These are phyloP conservation scores for Aspergillus felis DNA, from an alignment of 2,329 filamentous ascomycete species.

Conservation along the genomic window DNA sequence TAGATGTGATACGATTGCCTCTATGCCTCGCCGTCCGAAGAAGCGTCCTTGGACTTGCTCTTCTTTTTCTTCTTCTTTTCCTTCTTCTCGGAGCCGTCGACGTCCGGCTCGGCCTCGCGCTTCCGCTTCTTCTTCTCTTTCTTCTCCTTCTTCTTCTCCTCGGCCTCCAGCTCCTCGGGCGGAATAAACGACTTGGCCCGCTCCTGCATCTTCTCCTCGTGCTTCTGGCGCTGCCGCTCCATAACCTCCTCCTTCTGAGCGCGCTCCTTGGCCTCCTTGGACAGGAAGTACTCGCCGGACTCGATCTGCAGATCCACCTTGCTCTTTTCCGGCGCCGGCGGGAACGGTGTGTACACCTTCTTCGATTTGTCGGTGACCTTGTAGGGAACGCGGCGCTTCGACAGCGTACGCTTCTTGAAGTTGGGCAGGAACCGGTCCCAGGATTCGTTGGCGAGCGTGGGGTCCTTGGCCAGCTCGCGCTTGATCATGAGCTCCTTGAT, in stretches of 20 bases:
- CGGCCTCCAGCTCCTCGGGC: constrained; percentile 67
- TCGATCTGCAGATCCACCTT: constrained; percentile 98
- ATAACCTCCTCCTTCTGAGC: constrained; percentile 73
- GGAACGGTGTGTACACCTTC: constrained; percentile 96
- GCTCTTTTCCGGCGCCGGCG: constrained; percentile 94
- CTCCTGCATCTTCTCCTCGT: constrained; percentile 82
- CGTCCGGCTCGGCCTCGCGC: constrained; percentile 30
- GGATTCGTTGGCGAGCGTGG: constrained; percentile 77
- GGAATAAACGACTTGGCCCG: constrained; percentile 82
- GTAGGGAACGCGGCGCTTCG: constrained; percentile 74
- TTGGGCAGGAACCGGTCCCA: constrained; percentile 97
- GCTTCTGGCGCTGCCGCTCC: constrained; percentile 81
- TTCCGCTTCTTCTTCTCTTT: constrained; percentile 45
- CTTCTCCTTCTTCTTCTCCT: constrained; percentile 40
- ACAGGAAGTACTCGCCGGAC: constrained; percentile 92
- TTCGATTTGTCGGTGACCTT: constrained; percentile 89
- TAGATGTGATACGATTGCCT: constrained; percentile 6
- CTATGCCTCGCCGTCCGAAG: constrained; percentile 24
- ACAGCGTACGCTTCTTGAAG: constrained; percentile 90
- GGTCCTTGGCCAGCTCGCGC: constrained; percentile 84
- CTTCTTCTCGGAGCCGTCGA: constrained; percentile 50
- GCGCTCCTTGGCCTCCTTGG: constrained; percentile 87
- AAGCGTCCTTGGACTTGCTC: constrained; percentile 32
- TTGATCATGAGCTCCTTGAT: constrained; percentile 97
- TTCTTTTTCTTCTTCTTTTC: constrained; percentile 55